Base-by-base conservation (phyloP, 2,329 filamentous ascomycete genomes). In the Xylaria sp. region DNA sequence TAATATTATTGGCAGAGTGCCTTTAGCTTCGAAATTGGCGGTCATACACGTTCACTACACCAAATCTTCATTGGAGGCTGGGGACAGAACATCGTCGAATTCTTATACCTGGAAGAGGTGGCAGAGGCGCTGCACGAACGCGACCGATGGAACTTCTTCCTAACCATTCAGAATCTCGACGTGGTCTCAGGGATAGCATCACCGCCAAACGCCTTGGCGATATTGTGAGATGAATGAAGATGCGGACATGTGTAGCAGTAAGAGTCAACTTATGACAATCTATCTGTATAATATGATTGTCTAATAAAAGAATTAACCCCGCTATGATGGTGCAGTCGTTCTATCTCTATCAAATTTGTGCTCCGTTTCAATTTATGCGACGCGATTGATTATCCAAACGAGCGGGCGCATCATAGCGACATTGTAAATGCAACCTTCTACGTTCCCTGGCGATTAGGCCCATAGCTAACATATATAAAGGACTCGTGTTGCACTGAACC, bases 161-260 rank as follows among this genome's bases (percentile, higher is more conserved):
- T 66, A 59, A 63, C 76, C 1, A 61, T 61, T 7, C 57, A 65
- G 36, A 65, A 65, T 57, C 58, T 61, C 6, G 57, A 61, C 25
- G 51, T 66, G n/a, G 27, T 63, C 38, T 57, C 58, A 4, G 58
- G 58, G 5, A 66, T 63, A 44, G 58, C 63, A 25, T 63, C 63
- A 25, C 59, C 58, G 4, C 63, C 58, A 13, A 66, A 66, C 13
- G 63, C 58, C 10, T 31, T 66, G 33, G 63, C 63, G 5, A 66
- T 66, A 49, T 47, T 63, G 29, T 66, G 20, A 51, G n/a, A 17
- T 39, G 25, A 29, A 54, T 31, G 25, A 39, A 50, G n/a, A 22
- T n/a, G 13, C 15, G n/a, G 15, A 63, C 36, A 33, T 20, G 13
- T 20, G 13, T 42, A 51, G 3, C n/a, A 20, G 49, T n/a, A 25